These are phyloP conservation scores for Fusarium redolens DNA, from an alignment of 2,329 filamentous ascomycete species.

Conservation along the genomic window DNA sequence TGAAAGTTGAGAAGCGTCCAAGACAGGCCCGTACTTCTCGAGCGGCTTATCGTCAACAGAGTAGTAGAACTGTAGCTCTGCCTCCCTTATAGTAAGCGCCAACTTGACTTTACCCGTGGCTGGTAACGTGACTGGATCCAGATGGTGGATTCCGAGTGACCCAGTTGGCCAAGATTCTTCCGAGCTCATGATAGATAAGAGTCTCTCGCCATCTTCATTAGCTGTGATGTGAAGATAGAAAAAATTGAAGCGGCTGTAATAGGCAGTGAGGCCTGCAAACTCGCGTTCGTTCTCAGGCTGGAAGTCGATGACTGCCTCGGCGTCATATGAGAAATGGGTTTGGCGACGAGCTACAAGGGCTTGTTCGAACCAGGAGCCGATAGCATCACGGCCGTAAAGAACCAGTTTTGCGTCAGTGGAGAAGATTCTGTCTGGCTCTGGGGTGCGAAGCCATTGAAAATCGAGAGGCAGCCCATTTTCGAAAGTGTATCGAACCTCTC, in stretches of 20 bases:
- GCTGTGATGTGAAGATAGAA: conserved; percentile 71
- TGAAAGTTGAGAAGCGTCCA: conserved; percentile 67
- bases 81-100: conserved; percentile 62
- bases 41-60: conserved; percentile 57
- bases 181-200: conserved; percentile 66
- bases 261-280: conserved; percentile 70
- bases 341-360: conserved; percentile 66
- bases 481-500: conserved; percentile 60
- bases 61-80: conserved; percentile 67
- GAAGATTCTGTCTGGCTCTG: conserved; percentile 65
- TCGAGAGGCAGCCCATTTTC: conserved; percentile 58
- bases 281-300: conserved; percentile 66
- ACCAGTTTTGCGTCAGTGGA: conserved; percentile 53
- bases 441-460: conserved; percentile 68
- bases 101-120: conserved; percentile 65
- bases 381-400: conserved; percentile 62
- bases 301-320: conserved; percentile 66
- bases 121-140: conserved; percentile 60
- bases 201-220: conserved; percentile 63
- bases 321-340: conserved; percentile 70
- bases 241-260: conserved; percentile 73
- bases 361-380: conserved; percentile 70
- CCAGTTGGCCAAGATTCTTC: conserved; percentile 67
- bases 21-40: conserved; percentile 63
- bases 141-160: conserved; percentile 56